Conservation (phyloP, 441 rosid genomes). For the Croton laevigatus region DNA sequence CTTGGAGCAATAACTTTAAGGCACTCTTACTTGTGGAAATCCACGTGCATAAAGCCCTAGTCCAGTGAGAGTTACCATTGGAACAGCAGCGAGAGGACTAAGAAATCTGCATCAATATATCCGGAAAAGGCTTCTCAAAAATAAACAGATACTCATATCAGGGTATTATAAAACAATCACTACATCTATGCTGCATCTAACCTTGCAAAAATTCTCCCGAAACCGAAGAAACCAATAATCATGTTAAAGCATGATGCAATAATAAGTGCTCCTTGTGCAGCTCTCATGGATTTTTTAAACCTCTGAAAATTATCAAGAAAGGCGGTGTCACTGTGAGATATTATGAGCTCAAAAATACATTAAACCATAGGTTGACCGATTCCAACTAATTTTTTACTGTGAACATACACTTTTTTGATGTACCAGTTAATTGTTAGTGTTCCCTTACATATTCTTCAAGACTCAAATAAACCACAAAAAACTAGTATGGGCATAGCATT, state of each 20-base stretch:
- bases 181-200: conserved; percentile 18
- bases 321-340: neutral
- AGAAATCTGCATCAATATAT: conserved; percentile 54
- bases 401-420: neutral
- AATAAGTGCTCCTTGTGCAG: conserved; percentile 72
- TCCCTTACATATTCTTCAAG: neutral
- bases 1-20: neutral
- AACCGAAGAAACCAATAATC: conserved; percentile 70
- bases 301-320: conserved; percentile 39
- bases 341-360: neutral
- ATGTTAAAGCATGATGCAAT: conserved; percentile 57
- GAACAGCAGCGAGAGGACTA: conserved; percentile 71
- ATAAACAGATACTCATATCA: conserved; percentile 3
- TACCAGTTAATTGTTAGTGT: neutral
- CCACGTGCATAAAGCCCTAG: conserved; percentile 65
- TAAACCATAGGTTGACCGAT: neutral
- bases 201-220: conserved; percentile 77
- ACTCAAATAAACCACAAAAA: neutral
- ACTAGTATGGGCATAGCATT: neutral
- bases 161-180: neutral
- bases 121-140: neutral
- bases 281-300: conserved; percentile 57
- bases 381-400: neutral
- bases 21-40: conserved; percentile 58
- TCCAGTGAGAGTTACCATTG: conserved; percentile 75